Base-by-base conservation (phyloP, 2,329 filamentous ascomycete species). In the Pseudopyrenochaeta lycopersici region DNA sequence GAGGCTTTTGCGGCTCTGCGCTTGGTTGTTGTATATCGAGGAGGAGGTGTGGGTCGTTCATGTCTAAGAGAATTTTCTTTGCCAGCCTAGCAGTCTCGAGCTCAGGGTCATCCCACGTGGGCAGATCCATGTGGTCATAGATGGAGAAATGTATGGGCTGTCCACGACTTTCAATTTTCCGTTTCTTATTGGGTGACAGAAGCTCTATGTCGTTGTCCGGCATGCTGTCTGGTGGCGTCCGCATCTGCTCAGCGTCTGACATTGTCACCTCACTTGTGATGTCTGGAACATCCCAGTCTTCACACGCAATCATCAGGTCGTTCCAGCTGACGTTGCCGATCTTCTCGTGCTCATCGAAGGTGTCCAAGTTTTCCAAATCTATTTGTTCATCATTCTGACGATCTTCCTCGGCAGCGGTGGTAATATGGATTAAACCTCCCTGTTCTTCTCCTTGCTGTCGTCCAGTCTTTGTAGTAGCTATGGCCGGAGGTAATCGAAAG, bases 1-100 rank as follows among this genome's bases (percentile, higher is more conserved):
- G 77, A 53, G 76, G 81, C 51, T 87, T 85, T 73, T 90, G 90
- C 15, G 84, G 77, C 10, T 84, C 81, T 23, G 84, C 81, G 60
- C 88, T 85, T 15, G 85, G 82, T 39, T 91, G 87, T 41, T 87
- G 84, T 38, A 92, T 86, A 67, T 97, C 92, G 17, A 98, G 81
- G 2, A 99, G 84, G 4, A 99, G 85, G 65, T 91, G 85, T 1
- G 93, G 90, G 70, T 99, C 95, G 64, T 92, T 93, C 75, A 95
- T 84, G 67, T 98, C 93, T 46, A 99, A 82, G 1, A 88, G 85
- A 20, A 97, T 89, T 39, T 88, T 88, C 75, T 92, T 93, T 2
- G 90, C 88, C 38, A 92, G 83, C 61, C 86, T 86, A 12, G 88
- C 82, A 1, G 90, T 92, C 4, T 87, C 85, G 51, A 85, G 82